These are phyloP conservation scores for Podila minutissima DNA, from an alignment of 192 early-diverging fungal genomes.

Conservation along the genomic window DNA sequence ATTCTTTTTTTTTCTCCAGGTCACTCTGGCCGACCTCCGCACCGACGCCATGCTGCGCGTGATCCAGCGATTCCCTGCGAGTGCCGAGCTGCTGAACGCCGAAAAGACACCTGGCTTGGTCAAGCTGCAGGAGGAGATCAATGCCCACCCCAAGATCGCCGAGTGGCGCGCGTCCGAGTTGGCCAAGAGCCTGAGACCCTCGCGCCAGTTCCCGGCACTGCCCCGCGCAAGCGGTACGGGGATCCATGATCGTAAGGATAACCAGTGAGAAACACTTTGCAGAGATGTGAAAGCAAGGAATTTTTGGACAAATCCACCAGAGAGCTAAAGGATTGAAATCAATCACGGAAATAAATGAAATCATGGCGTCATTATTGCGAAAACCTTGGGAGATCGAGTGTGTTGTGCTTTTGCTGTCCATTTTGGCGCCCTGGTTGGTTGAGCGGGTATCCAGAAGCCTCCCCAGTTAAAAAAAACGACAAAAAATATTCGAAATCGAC, in stretches of 20 bases:
- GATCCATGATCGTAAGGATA: slow-evolving; percentile 28
- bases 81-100: neutral
- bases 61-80: slow-evolving; percentile 11
- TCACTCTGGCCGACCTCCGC: slow-evolving; percentile 37
- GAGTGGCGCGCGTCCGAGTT: slow-evolving; percentile 22
- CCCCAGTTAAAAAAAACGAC: too few relatives aligned
- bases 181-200: slow-evolving; percentile 18
- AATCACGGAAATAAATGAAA: too few relatives aligned
- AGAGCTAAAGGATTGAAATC: too few relatives aligned
- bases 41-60: slow-evolving; percentile 6
- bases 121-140: slow-evolving; percentile 19
- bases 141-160: slow-evolving; percentile 24
- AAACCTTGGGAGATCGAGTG: too few relatives aligned
- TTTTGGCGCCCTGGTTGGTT: too few relatives aligned
- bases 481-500: too few relatives aligned
- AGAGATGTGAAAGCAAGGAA: too few relatives aligned
- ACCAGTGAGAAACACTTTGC: too few relatives aligned
- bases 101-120: slow-evolving; percentile 20
- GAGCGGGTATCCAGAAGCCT: too few relatives aligned
- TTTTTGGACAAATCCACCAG: too few relatives aligned
- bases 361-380: too few relatives aligned
- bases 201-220: neutral
- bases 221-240: neutral
- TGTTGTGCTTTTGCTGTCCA: too few relatives aligned
- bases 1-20: slow-evolving; percentile 6